Conservation (phyloP, 2,329 filamentous ascomycete species). For the Aspergillus niger region DNA sequence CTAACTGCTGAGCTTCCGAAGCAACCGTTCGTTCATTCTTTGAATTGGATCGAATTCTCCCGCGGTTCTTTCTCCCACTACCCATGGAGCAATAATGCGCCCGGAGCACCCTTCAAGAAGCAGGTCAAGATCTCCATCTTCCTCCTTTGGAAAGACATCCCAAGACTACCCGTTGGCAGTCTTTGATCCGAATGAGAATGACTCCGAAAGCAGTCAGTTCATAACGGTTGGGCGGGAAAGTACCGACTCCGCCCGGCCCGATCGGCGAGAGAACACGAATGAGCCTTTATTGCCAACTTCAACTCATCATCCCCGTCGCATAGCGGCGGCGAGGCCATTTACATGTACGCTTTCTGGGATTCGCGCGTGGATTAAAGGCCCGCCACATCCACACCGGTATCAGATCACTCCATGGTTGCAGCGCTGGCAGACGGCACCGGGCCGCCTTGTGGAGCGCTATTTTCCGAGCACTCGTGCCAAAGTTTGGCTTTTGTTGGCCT, state of each 20-base stretch:
- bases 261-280: conserved; percentile 16
- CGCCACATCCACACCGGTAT: conserved; percentile 35
- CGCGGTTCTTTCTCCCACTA: not conserved
- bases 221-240: conserved; percentile 20
- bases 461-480: conserved; percentile 29
- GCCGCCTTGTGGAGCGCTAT: conserved; percentile 33
- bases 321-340: conserved; percentile 16
- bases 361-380: conserved; percentile 33
- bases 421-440: conserved; percentile 36
- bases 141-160: conserved; percentile 16
- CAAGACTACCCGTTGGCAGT: conserved; percentile 13
- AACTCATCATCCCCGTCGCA: conserved; percentile 2
- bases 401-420: conserved; percentile 38
- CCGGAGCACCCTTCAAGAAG: conserved; percentile 2
- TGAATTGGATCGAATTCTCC: not conserved
- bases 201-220: conserved; percentile 16
- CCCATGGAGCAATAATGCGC: conserved; percentile 14
- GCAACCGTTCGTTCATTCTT: not conserved
- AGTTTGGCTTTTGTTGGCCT: conserved; percentile 28
- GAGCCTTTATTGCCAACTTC: conserved; percentile 27
- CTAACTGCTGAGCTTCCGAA: conserved; percentile 12
- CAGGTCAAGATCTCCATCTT: conserved; percentile 14
- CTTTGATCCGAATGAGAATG: conserved; percentile 12
- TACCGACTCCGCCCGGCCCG: conserved; percentile 20
- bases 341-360: conserved; percentile 29